phyloP scores from a whole-genome alignment of 805 yeast species.

The Clavispora carvajalis region DNA sequence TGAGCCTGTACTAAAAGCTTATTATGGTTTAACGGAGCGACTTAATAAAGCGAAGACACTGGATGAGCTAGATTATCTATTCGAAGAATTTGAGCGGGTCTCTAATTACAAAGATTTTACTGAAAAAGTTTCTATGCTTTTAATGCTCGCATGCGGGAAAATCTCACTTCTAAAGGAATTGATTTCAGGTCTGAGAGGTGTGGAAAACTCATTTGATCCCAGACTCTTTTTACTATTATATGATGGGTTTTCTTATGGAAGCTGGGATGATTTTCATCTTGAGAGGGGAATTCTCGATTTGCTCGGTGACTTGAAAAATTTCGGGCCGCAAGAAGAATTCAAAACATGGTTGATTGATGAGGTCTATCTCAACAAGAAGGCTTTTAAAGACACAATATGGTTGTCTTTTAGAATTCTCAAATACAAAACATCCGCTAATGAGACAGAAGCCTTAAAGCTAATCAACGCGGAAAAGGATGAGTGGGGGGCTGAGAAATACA shows the following conservation, averaged over 20 bases:
- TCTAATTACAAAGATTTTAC: neutral
- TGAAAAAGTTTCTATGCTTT: neutral
- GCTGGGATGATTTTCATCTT: constrained; percentile 4
- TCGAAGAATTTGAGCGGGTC: neutral
- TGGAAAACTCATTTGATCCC: constrained; percentile 4
- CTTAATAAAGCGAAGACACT: neutral
- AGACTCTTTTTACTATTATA: constrained; percentile 8
- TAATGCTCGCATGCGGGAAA: neutral
- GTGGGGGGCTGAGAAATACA: constrained; percentile 10
- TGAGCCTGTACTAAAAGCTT: neutral
- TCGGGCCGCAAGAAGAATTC: neutral
- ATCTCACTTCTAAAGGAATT: neutral
- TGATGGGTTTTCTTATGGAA: neutral
- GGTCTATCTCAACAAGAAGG: neutral
- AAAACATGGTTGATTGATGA: constrained; percentile 9
- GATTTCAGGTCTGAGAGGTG: neutral
- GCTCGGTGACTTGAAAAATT: neutral
- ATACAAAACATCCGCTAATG: constrained; percentile 2
- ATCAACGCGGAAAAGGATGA: constrained; percentile 5
- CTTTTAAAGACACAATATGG: neutral
- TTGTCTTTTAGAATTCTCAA: constrained; percentile 3
- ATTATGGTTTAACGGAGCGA: neutral
- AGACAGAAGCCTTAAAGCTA: constrained; percentile 1
- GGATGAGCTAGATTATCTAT: neutral
- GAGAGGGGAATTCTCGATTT: neutral